Conservation (phyloP, 2,329 filamentous ascomycete species). For the Paecilomyces niveus region DNA sequence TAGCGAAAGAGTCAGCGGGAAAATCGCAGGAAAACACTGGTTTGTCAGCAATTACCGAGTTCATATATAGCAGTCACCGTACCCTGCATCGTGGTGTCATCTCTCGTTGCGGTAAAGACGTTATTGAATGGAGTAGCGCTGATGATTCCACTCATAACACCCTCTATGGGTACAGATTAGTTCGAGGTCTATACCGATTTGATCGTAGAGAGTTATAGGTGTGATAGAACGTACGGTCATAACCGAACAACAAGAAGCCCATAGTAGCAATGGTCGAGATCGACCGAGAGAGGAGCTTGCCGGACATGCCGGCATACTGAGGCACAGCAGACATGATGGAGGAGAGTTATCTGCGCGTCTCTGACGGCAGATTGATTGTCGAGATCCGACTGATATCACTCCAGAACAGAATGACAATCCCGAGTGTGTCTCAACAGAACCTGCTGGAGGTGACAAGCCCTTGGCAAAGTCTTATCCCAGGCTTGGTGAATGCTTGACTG, state of each 20-base stretch:
- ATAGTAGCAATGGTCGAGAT: constrained; percentile 39
- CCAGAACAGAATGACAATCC: too few relatives aligned
- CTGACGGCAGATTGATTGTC: too few relatives aligned
- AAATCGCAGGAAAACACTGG: neutral
- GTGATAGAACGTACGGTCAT: constrained; percentile 35
- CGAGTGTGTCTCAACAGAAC: neutral
- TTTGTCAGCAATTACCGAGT: constrained; percentile 23
- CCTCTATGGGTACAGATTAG: constrained; percentile 4
- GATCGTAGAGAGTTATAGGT: constrained; percentile 9
- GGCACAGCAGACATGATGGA: too few relatives aligned
- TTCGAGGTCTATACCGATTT: constrained; percentile 22
- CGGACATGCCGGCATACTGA: constrained; percentile 1
- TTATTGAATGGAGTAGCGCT: constrained; percentile 44
- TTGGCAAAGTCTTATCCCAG: neutral
- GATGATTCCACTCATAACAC: constrained; percentile 50
- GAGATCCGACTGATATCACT: too few relatives aligned
- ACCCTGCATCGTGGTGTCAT: constrained; percentile 39
- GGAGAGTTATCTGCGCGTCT: too few relatives aligned
- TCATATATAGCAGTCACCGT: constrained; percentile 45
- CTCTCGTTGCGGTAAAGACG: constrained; percentile 38
- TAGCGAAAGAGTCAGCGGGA: neutral
- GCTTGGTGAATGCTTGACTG: neutral
- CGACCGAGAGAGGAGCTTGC: constrained; percentile 4
- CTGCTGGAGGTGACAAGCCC: neutral
- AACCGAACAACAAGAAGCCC: constrained; percentile 51